Percentiles rank a stretch among this genome's conserved stretches.
phyloP scores from a whole-genome alignment of 2,329 filamentous ascomycete genomes.

The Fusarium foetens region DNA sequence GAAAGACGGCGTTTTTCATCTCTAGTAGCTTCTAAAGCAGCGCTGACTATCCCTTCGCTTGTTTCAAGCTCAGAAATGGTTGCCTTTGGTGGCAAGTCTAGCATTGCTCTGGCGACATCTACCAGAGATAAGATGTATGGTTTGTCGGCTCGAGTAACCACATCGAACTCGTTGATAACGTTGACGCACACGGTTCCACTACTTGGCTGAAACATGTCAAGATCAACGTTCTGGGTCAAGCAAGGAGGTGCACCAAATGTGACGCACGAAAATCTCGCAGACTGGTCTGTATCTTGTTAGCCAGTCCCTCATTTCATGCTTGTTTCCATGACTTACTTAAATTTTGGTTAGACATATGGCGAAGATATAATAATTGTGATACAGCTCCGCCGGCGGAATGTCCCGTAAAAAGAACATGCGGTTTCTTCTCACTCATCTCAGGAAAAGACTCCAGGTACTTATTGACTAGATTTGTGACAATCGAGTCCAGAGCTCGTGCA shows the following conservation, averaged over 20 bases:
- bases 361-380: constrained; percentile 35
- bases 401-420: constrained; percentile 38
- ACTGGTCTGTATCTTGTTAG: constrained; percentile 13
- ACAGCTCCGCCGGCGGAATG: constrained; percentile 43
- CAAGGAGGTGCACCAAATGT: constrained; percentile 40
- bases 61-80: background rate
- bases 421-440: background rate
- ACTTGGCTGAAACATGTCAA: constrained; percentile 1
- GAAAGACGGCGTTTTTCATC: background rate
- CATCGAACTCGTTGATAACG: constrained; percentile 42
- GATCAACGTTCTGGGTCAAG: constrained; percentile 15
- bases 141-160: constrained; percentile 37
- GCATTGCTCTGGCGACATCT: constrained; percentile 20
- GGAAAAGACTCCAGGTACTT: background rate
- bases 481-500: constrained; percentile 18
- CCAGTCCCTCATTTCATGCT: too few relatives aligned
- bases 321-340: constrained; percentile 6
- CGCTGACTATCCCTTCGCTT: background rate
- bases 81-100: background rate
- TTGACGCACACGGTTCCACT: constrained; percentile 30
- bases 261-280: constrained; percentile 31
- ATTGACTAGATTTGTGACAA: constrained; percentile 11
- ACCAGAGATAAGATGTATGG: constrained; percentile 37
- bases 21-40: background rate
- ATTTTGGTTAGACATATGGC: constrained; percentile 9